A percentile compares a stretch with the other conserved stretches of the same genome.
Evolutionary conservation across 805 yeast genomes (phyloP).

Genomic region (Spathaspora gorwiae): DNA sequence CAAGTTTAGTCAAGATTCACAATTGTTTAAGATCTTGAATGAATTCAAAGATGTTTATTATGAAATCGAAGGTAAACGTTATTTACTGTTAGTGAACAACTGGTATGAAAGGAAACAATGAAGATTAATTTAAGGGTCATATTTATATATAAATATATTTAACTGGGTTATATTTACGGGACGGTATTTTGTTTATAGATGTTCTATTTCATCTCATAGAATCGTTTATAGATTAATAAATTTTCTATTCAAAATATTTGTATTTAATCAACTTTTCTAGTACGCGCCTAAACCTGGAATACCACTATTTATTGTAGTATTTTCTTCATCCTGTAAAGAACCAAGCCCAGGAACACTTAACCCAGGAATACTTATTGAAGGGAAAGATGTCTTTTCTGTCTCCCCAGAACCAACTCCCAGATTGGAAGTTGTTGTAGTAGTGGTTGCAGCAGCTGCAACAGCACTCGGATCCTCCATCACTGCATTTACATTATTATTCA

Average conservation of each 20-base stretch:
- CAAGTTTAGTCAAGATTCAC: conserved; percentile 2
- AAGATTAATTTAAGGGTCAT: too few species aligned
- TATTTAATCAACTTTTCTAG: conserved; percentile 1
- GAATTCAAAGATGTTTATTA: conserved; percentile 14
- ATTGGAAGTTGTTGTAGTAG: neutral
- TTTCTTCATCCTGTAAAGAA: conserved; percentile 3
- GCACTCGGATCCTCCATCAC: conserved; percentile 20
- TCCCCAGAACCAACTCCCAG: neutral
- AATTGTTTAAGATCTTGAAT: conserved; percentile 3
- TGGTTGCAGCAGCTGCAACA: neutral
- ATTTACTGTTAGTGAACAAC: conserved; percentile 22
- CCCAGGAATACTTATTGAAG: neutral
- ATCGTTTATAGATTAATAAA: neutral
- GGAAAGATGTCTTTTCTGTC: neutral
- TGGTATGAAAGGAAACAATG: conserved; percentile 10
- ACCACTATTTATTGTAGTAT: conserved; percentile 5
- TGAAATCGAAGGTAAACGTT: conserved; percentile 18
- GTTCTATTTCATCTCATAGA: neutral
- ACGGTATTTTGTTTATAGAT: too few species aligned
- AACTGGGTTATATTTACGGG: too few species aligned
- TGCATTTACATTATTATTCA: conserved; percentile 42
- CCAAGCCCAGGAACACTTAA: neutral
- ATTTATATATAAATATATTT: too few species aligned
- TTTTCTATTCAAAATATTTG: too few species aligned
- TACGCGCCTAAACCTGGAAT: conserved; percentile 17